Evolutionary conservation across 192 early-diverging fungal species (phyloP), one percentile per base, ranked within the genome.

Genomic region (Geranomyces michiganensis): DNA sequence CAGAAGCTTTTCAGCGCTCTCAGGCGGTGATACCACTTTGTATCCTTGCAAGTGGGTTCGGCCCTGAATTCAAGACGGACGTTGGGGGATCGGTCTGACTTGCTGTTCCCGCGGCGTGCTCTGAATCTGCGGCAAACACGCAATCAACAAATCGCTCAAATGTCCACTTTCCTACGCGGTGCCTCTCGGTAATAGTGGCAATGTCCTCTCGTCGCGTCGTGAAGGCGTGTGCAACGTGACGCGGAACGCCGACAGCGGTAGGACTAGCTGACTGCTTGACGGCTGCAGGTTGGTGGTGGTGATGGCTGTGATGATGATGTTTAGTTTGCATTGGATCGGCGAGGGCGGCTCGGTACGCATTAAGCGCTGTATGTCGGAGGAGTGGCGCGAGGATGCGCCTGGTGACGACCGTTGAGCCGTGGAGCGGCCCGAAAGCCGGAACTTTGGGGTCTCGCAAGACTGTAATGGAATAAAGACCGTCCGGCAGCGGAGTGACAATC

Each of bases 351-450:
- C 74, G 63, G 68, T 85, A 85, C 0, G 93, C 95, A 70, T 92
- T 85, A 33, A 96, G 86, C 3, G 93, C 94, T 1, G 94, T 95
- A 24, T 85, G 78, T 29, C 96, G 79, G 0, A 95, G 92, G 1
- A 96, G 78, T 17, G 87, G 82, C 0, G 92, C 92, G 15, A 99
- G 79, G 0, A 86, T 79, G 15, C 83, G 79, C 48, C 90, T 84
- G 0, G 90, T 90, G 13, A 96, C 88, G 1, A 96, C 84, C 87
- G 90, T 90, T 9, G 89, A 88, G 71, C 90, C 81, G 22, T 91
- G 82, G 21, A 99, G 74, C 12, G 95, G 95, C 0, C 97, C 97
- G 85, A 97, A 97, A 4, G 85, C 78, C 3, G 88, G 86, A 21
- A 97, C 82, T 74, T 84, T 74, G 36, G 22, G 69, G 59, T 96